phyloP scores from a whole-genome alignment of 768 basidiomycete genomes.

The Russula compacta region DNA sequence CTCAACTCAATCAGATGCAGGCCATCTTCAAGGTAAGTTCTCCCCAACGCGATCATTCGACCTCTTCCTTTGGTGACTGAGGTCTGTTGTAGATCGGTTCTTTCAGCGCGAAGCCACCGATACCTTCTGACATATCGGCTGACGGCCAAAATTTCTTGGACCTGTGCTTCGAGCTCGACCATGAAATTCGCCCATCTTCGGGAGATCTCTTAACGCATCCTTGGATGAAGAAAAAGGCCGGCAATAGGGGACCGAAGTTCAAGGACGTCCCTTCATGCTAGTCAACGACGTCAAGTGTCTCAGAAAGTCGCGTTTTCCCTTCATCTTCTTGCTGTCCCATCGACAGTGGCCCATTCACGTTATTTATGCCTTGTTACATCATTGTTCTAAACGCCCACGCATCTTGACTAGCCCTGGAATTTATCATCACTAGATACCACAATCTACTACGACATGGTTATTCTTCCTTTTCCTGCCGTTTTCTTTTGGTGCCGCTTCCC shows the following conservation, averaged over 20 bases:
- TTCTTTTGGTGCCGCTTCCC: constrained; percentile 34
- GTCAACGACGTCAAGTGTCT: not conserved
- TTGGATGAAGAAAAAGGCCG: constrained; percentile 42
- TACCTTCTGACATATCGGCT: constrained; percentile 83
- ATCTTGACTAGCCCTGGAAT: not conserved
- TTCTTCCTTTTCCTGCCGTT: constrained; percentile 28
- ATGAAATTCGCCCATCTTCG: constrained; percentile 72
- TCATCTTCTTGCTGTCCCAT: not conserved
- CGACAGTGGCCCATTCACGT: not conserved
- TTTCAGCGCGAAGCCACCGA: constrained; percentile 72
- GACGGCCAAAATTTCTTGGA: constrained; percentile 85
- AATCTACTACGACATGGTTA: constrained; percentile 18
- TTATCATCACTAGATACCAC: constrained; percentile 13
- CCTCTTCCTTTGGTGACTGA: not conserved
- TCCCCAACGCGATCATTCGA: not conserved
- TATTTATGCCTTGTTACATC: not conserved
- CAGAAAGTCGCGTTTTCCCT: not conserved
- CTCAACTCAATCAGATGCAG: constrained; percentile 96
- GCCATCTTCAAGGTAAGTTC: constrained; percentile 85
- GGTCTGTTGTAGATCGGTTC: constrained; percentile 68
- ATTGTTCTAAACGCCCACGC: constrained; percentile 3
- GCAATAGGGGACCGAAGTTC: not conserved
- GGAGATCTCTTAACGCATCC: constrained; percentile 62
- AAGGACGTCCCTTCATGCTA: not conserved
- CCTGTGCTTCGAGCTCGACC: constrained; percentile 79